Evolutionary conservation across 441 rosid species (phyloP).

Genomic region (Populus hybrid): DNA sequence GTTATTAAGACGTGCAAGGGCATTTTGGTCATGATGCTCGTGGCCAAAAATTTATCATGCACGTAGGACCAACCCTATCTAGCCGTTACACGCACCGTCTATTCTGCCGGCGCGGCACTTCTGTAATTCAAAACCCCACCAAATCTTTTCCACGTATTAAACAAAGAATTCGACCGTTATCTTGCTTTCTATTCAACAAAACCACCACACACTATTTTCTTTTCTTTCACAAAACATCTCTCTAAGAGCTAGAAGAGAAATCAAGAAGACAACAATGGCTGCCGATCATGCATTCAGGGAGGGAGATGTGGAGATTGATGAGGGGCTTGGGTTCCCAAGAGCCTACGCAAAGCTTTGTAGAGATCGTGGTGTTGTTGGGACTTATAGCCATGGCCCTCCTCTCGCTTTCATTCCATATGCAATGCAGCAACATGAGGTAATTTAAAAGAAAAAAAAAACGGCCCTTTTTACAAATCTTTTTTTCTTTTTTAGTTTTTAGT

Average conservation of each 20-base stretch:
- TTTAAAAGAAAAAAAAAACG: neutral
- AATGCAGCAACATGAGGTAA: slow-evolving; percentile 62
- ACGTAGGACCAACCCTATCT: neutral
- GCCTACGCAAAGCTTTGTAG: slow-evolving; percentile 70
- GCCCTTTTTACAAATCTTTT: neutral
- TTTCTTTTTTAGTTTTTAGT: neutral
- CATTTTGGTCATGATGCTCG: too few relatives aligned
- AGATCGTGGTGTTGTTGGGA: slow-evolving; percentile 29
- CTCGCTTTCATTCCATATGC: slow-evolving; percentile 57
- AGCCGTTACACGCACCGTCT: slow-evolving; percentile 31
- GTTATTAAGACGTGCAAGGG: too few relatives aligned
- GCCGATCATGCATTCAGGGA: slow-evolving; percentile 36
- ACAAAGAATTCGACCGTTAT: slow-evolving; percentile 48
- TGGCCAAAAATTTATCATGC: too few relatives aligned
- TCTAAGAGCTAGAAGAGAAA: neutral
- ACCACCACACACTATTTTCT: neutral
- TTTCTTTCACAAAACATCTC: neutral
- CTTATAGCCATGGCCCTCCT: slow-evolving; percentile 68
- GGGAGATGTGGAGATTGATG: slow-evolving; percentile 60
- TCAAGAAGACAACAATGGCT: slow-evolving; percentile 28
- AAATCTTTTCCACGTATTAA: neutral
- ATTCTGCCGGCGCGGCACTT: slow-evolving; percentile 19
- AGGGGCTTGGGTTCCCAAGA: slow-evolving; percentile 68
- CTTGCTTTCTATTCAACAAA: slow-evolving; percentile 7
- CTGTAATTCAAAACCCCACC: slow-evolving; percentile 19